Percentiles rank a stretch among this genome's conserved stretches.
Conservation (phyloP, 2,329 filamentous ascomycete species). For the Pseudohalonectria lignicola region DNA sequence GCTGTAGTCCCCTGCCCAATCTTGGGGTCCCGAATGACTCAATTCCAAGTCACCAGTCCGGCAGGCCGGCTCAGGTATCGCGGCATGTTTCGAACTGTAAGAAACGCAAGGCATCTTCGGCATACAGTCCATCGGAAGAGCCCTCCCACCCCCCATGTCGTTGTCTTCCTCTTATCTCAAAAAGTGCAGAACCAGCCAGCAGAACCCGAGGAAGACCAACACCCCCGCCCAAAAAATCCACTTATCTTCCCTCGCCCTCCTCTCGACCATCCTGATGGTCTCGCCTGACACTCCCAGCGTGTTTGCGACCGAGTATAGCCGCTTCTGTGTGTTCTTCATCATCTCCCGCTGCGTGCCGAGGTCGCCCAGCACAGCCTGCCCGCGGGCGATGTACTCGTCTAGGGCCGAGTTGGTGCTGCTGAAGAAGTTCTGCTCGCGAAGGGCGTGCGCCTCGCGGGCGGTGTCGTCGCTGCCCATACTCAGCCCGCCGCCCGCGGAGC, state of each 20-base stretch:
- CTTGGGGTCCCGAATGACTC: too few relatives aligned
- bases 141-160: too few relatives aligned
- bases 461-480: conserved; percentile 49
- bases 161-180: conserved; percentile 51
- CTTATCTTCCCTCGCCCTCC: conserved; percentile 87
- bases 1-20: too few relatives aligned
- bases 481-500: conserved; percentile 18
- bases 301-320: conserved; percentile 85
- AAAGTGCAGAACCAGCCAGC: conserved; percentile 82
- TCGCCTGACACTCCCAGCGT: conserved; percentile 89
- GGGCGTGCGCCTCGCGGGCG: conserved; percentile 66
- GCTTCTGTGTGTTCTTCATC: conserved; percentile 86
- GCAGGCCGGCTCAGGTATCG: too few relatives aligned
- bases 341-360: conserved; percentile 85
- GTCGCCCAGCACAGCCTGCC: conserved; percentile 81
- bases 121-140: too few relatives aligned
- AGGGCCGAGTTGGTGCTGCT: conserved; percentile 69
- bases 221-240: conserved; percentile 94
- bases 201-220: conserved; percentile 79
- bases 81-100: too few relatives aligned
- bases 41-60: too few relatives aligned
- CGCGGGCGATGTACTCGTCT: conserved; percentile 91
- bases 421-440: conserved; percentile 86
- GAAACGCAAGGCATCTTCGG: too few relatives aligned
- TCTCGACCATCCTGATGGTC: conserved; percentile 93